A percentile compares a stretch with the other conserved stretches of the same genome.
phyloP scores from a whole-genome alignment of 345 rosid species.

The Arabidopsis thaliana region TAIR10.1 NC_003070.9:29696501-29697000 shows the following conservation, averaged over 20 bases:
- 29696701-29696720: not conserved
- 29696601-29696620: not conserved
- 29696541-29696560: not conserved
- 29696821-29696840: constrained; percentile 56
- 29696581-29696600: not conserved
- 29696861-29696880: constrained; percentile 42
- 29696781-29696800: constrained; percentile 53
- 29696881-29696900: constrained; percentile 48
- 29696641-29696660: not conserved
- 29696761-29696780: constrained; percentile 52
- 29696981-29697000: not conserved
- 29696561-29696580: not conserved
- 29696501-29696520: not conserved
- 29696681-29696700: not conserved
- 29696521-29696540: not conserved
- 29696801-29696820: constrained; percentile 55
- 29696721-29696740: constrained; percentile 62
- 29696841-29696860: constrained; percentile 54
- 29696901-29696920: constrained; percentile 57
- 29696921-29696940: constrained; percentile 47
- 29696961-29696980: constrained; percentile 7
- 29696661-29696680: not conserved
- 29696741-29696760: constrained; percentile 48
- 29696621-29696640: not conserved
- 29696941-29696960: not conserved